These are phyloP conservation scores for Phytophthora pini DNA, from an alignment of 352 stramenopile genomes.

Conservation along the genomic window DNA sequence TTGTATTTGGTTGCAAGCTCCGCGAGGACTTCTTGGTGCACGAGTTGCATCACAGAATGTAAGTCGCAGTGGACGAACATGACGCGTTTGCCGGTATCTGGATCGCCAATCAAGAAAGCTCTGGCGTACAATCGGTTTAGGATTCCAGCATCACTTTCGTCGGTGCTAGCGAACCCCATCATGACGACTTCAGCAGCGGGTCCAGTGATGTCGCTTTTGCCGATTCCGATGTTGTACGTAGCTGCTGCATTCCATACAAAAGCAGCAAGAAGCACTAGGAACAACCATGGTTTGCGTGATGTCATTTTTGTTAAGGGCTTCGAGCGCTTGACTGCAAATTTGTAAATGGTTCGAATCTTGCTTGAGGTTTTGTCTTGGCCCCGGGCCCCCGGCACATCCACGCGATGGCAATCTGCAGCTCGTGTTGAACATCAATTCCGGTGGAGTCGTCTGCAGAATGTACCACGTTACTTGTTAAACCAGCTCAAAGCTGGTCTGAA, in stretches of 20 bases:
- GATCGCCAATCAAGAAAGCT: constrained; percentile 66
- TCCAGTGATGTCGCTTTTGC: constrained; percentile 70
- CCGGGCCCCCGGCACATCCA: no score
- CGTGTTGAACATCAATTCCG: no score
- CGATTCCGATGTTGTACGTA: constrained; percentile 54
- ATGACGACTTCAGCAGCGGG: constrained; percentile 65
- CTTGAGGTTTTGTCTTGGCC: no score
- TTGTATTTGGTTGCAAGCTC: constrained; percentile 48
- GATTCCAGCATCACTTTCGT: constrained; percentile 55
- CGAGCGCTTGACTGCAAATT: no score
- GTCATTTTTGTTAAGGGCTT: no score
- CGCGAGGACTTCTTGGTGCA: constrained; percentile 60
- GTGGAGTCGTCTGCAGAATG: no score
- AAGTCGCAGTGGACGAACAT: constrained; percentile 63
- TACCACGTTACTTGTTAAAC: no score
- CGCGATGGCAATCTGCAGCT: no score
- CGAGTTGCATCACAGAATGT: constrained; percentile 52
- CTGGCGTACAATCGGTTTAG: constrained; percentile 69
- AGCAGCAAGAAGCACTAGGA: not conserved
- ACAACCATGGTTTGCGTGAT: no score
- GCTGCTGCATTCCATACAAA: not conserved
- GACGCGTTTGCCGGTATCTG: constrained; percentile 36
- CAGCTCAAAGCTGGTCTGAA: no score
- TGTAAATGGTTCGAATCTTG: no score
- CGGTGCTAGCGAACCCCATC: constrained; percentile 65